Evolutionary conservation across 805 yeast genomes (phyloP), one percentile per base, ranked within the genome.

Genomic region (Candida stauntonica): DNA sequence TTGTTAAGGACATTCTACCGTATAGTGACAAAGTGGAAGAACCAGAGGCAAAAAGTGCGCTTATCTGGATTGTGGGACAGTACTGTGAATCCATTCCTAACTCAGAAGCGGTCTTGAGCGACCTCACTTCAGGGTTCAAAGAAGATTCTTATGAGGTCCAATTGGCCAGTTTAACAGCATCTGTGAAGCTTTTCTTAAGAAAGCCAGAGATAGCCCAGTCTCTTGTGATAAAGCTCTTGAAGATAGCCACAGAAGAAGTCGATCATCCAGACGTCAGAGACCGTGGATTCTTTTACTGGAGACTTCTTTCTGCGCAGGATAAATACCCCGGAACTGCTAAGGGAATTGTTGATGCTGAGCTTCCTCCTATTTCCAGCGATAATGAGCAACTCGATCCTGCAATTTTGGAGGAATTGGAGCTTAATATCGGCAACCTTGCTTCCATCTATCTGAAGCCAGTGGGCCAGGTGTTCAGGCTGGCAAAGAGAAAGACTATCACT

Each of bases 181-280:
- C 75, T 2, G 78, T 85, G 15, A 86, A 84, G 56, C 64, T 76
- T 12, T 86, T 83, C 57, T 62, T 86, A 17, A 67, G 71, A 34
- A 57, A 66, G 19, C 86, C 88, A 0, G 51, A 62, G 12, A 58
- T 58, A 16, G 79, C 81, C 2, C 83, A 82, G 49, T 53, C 63
- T 2, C 52, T 81, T 11, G 75, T 87, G 3, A 63, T 86, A 26
- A 66, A 68, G 24, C 65, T 82, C 0, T 62, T 88, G 39, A 79
- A 78, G 51, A 60, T 67, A 57, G 83, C 88, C 7, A 83, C 94
- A 0, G 93, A 86, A 48, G 83, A 79, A 11, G 65, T 70, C 2
- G 79, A 80, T 45, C 81, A 86, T 50, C 96, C 96, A 0, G 98
- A 91, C 61, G 61, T 88, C 9, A 70, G 97, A 44, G 94, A 86